Base-by-base conservation (phyloP, 2,329 filamentous ascomycete species). In the Bipolaris oryzae region DNA sequence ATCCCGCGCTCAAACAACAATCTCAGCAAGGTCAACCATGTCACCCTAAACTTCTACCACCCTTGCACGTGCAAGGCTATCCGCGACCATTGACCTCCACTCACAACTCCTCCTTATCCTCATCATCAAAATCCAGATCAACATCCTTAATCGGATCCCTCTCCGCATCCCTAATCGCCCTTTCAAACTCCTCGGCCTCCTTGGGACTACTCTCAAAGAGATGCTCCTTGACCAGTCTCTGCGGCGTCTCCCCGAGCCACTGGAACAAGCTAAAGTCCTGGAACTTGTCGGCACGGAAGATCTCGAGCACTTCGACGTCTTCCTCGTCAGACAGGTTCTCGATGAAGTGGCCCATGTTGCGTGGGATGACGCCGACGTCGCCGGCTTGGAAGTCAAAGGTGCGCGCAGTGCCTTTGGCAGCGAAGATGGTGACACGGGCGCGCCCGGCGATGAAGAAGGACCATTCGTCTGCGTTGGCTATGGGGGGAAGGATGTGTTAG, bases 301-400 rank as follows among this genome's bases (percentile, higher is more conserved):
- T 86, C 76, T 93, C 90, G 10, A 93, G 78, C 74, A 92, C 89
- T 71, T 91, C 87, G 2, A 93, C 76, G 16, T 89, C 85, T 72
- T 92, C 89, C 46, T 90, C 85, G n/a, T 89, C 87, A 38, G 79
- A 81, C 5, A 91, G 85, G 66, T 92, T 92, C 81, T 94, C 89
- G 51, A 94, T 89, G 71, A 91, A 93, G 71, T 93, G 89, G 3
- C 88, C 90, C 82, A 90, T 91, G 71, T 90, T 91, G 68, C 73
- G 82, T 0, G 90, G 90, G 5, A 93, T 89, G 60, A 92, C 89
- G 13, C 88, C 90, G 0, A 92, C 88, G 66, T 93, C 90, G 1
- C 90, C 90, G 1, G 88, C 83, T 5, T 83, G 78, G 74, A 90
- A 93, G 77, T 93, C 87, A 69, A 93, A 93, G 0, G 90, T 93